phyloP scores from a whole-genome alignment of 169 alveolate genomes.

The Cryptosporidium muris region DNA sequence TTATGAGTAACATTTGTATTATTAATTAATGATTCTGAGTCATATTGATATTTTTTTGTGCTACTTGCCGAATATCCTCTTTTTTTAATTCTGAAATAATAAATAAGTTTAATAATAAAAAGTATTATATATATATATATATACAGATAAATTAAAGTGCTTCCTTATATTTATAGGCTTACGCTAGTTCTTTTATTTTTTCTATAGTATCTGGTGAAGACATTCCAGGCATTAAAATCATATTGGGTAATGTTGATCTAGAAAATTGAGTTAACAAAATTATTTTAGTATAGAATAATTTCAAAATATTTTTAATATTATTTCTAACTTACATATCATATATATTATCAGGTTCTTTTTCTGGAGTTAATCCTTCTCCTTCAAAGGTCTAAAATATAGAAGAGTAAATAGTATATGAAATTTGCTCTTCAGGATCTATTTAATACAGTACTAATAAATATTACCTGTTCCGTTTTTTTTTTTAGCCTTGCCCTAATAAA shows the following conservation, averaged over 20 bases:
- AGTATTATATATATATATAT: background rate
- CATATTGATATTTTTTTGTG: background rate
- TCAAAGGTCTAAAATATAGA: constrained; percentile 53
- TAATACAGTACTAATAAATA: background rate
- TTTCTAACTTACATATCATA: constrained; percentile 32
- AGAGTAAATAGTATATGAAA: background rate
- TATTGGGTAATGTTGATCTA: constrained; percentile 36
- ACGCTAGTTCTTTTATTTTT: constrained; percentile 50
- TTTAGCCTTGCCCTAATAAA: constrained; percentile 42
- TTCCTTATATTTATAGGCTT: background rate
- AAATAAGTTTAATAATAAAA: background rate
- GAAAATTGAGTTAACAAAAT: background rate
- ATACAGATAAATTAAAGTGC: background rate
- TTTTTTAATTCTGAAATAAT: constrained; percentile 29
- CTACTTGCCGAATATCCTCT: constrained; percentile 32
- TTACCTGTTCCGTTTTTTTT: constrained; percentile 39
- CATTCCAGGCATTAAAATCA: constrained; percentile 65
- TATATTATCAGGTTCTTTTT: constrained; percentile 13
- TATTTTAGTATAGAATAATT: background rate
- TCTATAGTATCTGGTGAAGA: constrained; percentile 33
- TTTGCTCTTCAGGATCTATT: background rate
- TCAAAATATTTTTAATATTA: background rate
- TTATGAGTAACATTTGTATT: too few species aligned
- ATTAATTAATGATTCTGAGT: background rate
- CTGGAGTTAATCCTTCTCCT: constrained; percentile 37